These are phyloP conservation scores for Talaromyces verruculosus DNA, from an alignment of 2,329 filamentous ascomycete species.

Conservation along the genomic window DNA sequence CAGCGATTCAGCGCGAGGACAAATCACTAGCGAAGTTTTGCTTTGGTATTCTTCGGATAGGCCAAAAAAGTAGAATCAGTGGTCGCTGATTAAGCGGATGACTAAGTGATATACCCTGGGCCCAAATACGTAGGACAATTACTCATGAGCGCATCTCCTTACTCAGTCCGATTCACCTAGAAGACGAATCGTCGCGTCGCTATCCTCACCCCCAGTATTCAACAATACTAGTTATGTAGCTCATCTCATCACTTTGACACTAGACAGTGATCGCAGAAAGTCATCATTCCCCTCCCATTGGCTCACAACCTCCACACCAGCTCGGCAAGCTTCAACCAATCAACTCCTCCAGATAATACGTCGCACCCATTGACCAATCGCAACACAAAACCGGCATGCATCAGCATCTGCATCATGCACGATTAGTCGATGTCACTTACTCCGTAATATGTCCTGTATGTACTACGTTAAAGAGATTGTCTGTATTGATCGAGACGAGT, in stretches of 20 bases:
- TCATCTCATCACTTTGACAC: neutral
- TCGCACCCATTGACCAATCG: conserved; percentile 4
- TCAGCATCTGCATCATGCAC: neutral
- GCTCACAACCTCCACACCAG: neutral
- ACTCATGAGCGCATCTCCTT: neutral
- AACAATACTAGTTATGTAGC: neutral
- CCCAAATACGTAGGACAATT: neutral
- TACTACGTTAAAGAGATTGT: neutral
- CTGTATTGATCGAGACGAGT: neutral
- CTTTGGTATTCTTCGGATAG: neutral
- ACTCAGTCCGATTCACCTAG: neutral
- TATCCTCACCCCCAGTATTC: neutral
- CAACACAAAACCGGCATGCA: neutral
- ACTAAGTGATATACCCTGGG: neutral
- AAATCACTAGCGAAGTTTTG: neutral
- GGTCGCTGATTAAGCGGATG: neutral
- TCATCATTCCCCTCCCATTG: neutral
- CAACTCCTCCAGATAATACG: neutral
- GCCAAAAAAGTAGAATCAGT: no score
- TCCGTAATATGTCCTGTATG: neutral
- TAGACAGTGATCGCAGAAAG: neutral
- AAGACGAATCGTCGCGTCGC: neutral
- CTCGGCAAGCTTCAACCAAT: conserved; percentile 9
- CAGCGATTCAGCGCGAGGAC: conserved; percentile 1
- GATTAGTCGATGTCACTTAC: neutral